A percentile compares a stretch with the other conserved stretches of the same genome.
Conservation (phyloP, 1,284 basidiomycete species). For the Phellopilus nigrolimitatus region DNA sequence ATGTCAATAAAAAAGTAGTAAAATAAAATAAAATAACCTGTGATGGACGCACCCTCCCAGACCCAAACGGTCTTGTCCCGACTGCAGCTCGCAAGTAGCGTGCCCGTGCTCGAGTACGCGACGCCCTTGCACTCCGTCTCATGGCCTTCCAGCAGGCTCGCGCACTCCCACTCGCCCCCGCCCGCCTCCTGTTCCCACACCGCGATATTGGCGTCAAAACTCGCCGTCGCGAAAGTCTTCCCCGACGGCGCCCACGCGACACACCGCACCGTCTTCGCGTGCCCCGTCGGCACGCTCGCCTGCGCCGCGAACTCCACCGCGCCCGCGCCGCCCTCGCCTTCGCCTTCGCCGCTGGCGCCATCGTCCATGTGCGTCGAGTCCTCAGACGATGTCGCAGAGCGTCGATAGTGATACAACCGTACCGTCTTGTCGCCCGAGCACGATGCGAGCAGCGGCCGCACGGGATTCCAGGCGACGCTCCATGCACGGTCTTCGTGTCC, state of each 20-base stretch:
- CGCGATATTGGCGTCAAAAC: constrained; percentile 37
- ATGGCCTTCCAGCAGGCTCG: constrained; percentile 88
- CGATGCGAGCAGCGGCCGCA: constrained; percentile 78
- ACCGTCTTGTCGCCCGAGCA: constrained; percentile 95
- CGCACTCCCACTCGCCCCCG: constrained; percentile 77
- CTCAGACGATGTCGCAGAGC: constrained; percentile 29
- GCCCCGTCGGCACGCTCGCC: constrained; percentile 74
- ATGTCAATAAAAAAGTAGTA: constrained; percentile 10
- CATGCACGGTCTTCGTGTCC: constrained; percentile 88
- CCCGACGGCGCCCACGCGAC: constrained; percentile 92
- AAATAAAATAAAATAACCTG: neutral
- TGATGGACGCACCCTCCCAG: constrained; percentile 78
- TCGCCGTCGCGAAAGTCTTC: constrained; percentile 30
- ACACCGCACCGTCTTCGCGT: constrained; percentile 87
- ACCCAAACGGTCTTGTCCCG: constrained; percentile 98
- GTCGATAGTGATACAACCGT: constrained; percentile 70
- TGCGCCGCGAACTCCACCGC: constrained; percentile 47
- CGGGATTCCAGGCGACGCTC: constrained; percentile 90
- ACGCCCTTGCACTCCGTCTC: constrained; percentile 98
- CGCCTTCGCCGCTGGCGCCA: neutral
- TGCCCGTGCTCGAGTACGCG: constrained; percentile 78
- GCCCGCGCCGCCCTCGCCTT: constrained; percentile 22
- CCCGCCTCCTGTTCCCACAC: constrained; percentile 30
- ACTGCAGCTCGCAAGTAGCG: constrained; percentile 86
- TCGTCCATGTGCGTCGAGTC: neutral